Evolutionary conservation across 257 asterid species (phyloP), one percentile per base, ranked within the genome.

Genomic region (Lavandula angustifolia): DNA sequence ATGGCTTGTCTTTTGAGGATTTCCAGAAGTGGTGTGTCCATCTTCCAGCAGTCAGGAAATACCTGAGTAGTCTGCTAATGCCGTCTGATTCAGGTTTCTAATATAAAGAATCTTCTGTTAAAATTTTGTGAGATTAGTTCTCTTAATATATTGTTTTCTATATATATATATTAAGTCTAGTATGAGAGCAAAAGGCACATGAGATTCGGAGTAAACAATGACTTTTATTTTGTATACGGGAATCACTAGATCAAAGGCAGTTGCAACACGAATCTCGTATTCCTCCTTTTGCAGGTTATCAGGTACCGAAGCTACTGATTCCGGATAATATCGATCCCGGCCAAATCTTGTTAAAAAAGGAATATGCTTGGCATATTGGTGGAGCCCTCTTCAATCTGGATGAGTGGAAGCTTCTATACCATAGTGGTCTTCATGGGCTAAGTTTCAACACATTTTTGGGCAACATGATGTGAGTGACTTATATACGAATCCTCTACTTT

Each of bases 391-490:
- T 88, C 12, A 96, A 85, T 57, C 77, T 81, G 54, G 83, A 79
- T 29, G 95, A 87, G 67, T 92, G 99, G 99, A 84, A 80, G 72
- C 97, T 92, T 69, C 68, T 85, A 68, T 92, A 89, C 73, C 97
- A 92, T 64, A 89, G 99, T 78, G 54, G 82, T 29, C 58, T 85
- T 51, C 89, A 89, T 70, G 99, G 97, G 43, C 78, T 72, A 67
- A 92, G 99, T 71, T 92, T 85, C 84, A 92, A 80, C 75, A 89
- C 97, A 56, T 89, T 89, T 66, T 78, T 89, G 69, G 97, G 96
- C 73, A 78, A 79, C 34, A 82, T 85, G 80, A 76, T 59, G 99
- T 92, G 74, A 85, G 99, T 77, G 32, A 55, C 72, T 78, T 68
- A 46, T 32, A 64, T 37, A 27, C 37, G 35, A 66, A 22, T 22